Conservation (phyloP, 208 protist species). For the Leishmania major region DNA sequence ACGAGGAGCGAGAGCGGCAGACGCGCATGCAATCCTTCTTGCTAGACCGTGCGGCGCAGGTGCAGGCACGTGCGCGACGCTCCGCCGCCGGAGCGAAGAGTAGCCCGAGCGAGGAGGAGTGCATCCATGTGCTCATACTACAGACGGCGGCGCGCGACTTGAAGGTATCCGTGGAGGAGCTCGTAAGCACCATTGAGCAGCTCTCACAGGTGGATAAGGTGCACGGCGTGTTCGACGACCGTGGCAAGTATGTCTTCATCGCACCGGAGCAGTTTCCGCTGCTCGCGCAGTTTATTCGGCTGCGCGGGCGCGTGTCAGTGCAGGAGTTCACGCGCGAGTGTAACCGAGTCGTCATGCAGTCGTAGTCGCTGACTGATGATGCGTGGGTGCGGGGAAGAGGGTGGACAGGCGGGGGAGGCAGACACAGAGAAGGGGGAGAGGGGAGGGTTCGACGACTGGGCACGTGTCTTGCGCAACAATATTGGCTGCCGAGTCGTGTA, state of each 20-base stretch:
- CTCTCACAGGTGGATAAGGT: constrained; percentile 47
- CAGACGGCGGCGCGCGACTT: constrained; percentile 55
- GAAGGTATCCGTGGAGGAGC: constrained; percentile 54
- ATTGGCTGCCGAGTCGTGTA: not conserved
- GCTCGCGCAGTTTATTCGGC: constrained; percentile 62
- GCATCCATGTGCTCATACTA: constrained; percentile 59
- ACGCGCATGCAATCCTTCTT: constrained; percentile 40
- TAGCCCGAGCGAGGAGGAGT: not conserved
- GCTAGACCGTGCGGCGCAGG: constrained; percentile 26
- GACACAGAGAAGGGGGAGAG: not conserved
- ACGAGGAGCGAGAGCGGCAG: constrained; percentile 44
- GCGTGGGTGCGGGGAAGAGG: not conserved
- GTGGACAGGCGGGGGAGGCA: not conserved
- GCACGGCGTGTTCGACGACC: constrained; percentile 78
- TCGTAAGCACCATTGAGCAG: constrained; percentile 62
- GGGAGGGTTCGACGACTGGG: not conserved
- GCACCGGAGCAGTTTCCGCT: constrained; percentile 49
- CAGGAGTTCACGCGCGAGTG: constrained; percentile 74
- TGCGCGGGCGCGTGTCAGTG: constrained; percentile 68
- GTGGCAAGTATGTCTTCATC: constrained; percentile 81
- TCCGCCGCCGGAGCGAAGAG: not conserved
- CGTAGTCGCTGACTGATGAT: not conserved
- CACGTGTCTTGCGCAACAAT: not conserved
- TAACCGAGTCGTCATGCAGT: constrained; percentile 60
- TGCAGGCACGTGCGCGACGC: constrained; percentile 29